phyloP scores from a whole-genome alignment of 345 rosid species.

The Euphorbia peplus region DNA sequence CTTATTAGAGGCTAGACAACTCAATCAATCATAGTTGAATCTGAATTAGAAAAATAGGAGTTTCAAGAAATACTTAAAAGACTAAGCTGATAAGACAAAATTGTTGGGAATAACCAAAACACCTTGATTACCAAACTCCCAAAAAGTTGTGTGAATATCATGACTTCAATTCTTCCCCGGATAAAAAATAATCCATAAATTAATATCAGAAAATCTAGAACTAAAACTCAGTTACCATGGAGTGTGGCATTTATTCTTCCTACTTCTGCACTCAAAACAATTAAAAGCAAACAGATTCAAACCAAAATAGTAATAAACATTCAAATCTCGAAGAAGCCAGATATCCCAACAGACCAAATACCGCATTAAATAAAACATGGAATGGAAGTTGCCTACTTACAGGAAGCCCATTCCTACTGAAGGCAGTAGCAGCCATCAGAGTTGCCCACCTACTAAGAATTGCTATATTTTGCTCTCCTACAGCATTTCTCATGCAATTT shows the following conservation, averaged over 20 bases:
- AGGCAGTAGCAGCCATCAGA: constrained; percentile 69
- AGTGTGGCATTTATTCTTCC: background rate
- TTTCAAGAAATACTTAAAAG: background rate
- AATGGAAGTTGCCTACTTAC: constrained; percentile 46
- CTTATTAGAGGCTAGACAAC: background rate
- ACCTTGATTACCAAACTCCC: background rate
- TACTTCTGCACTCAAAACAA: background rate
- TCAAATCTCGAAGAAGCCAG: background rate
- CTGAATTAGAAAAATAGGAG: background rate
- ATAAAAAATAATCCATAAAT: background rate
- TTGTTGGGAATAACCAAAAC: background rate
- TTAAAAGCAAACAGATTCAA: background rate
- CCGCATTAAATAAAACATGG: constrained; percentile 1
- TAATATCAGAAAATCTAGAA: background rate
- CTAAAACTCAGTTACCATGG: background rate
- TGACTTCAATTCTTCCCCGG: constrained; percentile 3
- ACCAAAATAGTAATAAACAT: no score
- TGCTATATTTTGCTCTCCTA: constrained; percentile 68
- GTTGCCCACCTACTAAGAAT: constrained; percentile 75
- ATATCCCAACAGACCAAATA: background rate
- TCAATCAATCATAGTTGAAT: background rate
- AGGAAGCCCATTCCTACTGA: constrained; percentile 80
- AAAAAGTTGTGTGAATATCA: background rate
- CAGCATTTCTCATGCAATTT: constrained; percentile 56
- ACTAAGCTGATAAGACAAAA: background rate